Conservation (phyloP, 495 filamentous ascomycete species). For the Aspergillus homomorphus region DNA sequence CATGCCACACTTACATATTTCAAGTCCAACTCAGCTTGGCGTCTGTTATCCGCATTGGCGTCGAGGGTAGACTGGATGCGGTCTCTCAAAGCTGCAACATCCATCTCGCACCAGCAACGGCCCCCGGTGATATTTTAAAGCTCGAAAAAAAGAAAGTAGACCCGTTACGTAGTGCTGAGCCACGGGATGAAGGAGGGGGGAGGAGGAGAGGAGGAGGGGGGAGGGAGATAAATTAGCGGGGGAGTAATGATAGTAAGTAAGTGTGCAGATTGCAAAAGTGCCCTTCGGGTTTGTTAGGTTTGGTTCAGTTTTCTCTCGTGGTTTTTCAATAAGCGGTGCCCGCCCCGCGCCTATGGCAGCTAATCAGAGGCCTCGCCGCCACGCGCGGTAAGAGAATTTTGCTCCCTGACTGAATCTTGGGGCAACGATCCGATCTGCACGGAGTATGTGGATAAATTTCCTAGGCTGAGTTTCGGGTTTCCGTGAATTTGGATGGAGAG, state of each 20-base stretch:
- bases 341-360: slow-evolving; percentile 42
- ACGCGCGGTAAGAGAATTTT: slow-evolving; percentile 29
- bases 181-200: slow-evolving; percentile 10
- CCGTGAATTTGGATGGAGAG: not conserved
- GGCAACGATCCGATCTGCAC: not conserved
- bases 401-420: slow-evolving; percentile 3
- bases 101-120: slow-evolving; percentile 60
- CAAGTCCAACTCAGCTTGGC: slow-evolving; percentile 85
- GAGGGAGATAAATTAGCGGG: slow-evolving; percentile 18
- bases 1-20: slow-evolving; percentile 71
- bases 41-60: slow-evolving; percentile 77
- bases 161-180: slow-evolving; percentile 23
- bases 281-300: slow-evolving; percentile 27
- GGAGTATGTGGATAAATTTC: not conserved
- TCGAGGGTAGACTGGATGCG: slow-evolving; percentile 86
- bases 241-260: slow-evolving; percentile 10
- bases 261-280: slow-evolving; percentile 20
- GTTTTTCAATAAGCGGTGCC: slow-evolving; percentile 35
- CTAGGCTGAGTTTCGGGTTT: not conserved
- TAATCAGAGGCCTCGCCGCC: slow-evolving; percentile 41
- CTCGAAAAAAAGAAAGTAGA: slow-evolving; percentile 27
- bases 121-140: slow-evolving; percentile 35
- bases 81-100: slow-evolving; percentile 78
- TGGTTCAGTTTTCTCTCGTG: slow-evolving; percentile 31
- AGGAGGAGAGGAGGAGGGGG: slow-evolving; percentile 5